Evolutionary conservation across 177 flowering plant genomes (phyloP).

Genomic region (Tripterygium wilfordii): DNA sequence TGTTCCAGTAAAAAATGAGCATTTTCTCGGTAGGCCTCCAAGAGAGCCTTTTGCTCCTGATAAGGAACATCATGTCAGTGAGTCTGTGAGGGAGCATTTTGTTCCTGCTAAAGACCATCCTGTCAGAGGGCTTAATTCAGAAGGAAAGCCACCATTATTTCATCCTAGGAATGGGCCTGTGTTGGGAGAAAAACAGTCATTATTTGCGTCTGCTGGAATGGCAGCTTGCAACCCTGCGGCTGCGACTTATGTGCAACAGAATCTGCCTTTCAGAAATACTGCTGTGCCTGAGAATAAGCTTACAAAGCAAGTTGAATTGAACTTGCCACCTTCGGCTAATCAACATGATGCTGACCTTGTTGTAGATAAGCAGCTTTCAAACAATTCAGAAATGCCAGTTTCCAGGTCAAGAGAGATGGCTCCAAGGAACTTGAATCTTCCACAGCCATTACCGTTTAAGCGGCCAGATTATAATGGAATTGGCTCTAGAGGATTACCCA

Average conservation of each 20-base stretch:
- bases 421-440: constrained; percentile 27
- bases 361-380: constrained; percentile 27
- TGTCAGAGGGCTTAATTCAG: constrained; percentile 13
- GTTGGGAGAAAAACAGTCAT: constrained; percentile 19
- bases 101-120: constrained; percentile 30
- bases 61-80: too few species aligned
- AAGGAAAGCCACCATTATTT: constrained; percentile 17
- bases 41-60: too few species aligned
- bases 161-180: constrained; percentile 12
- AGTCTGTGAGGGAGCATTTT: too few species aligned
- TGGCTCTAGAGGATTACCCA: constrained; percentile 32
- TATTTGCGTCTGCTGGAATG: constrained; percentile 15
- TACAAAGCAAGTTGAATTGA: constrained; percentile 39
- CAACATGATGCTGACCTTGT: constrained; percentile 20
- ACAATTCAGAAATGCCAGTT: constrained; percentile 23
- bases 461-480: constrained; percentile 27
- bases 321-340: constrained; percentile 29
- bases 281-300: constrained; percentile 27
- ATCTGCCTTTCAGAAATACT: too few species aligned
- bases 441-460: constrained; percentile 22
- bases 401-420: constrained; percentile 35
- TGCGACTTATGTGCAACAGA: too few species aligned
- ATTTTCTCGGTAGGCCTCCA: too few species aligned
- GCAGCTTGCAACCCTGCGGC: constrained; percentile 11
- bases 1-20: too few species aligned